Evolutionary conservation across 306 rosid species (phyloP), one percentile per base, ranked within the genome.

Genomic region (Gillenia trifoliata): DNA sequence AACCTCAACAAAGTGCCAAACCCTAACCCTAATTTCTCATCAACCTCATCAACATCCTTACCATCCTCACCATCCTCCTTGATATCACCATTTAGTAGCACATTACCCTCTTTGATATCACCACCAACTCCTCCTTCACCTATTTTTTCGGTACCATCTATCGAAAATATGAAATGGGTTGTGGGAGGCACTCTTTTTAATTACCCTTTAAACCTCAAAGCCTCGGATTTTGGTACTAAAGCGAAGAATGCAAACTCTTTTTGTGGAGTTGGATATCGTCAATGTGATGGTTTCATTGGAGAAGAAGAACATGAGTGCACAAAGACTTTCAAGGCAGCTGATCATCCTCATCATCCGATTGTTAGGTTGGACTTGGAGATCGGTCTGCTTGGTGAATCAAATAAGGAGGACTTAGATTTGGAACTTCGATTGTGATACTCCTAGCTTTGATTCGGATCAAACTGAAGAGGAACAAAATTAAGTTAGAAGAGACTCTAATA

Each of bases 361-460:
- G 70, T 80, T 17, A 89, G 88, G 82, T 79, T 92, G 87, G 98
- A 87, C 61, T 82, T 88, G 86, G 90, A 85, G 85, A 87, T 87
- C 56, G 89, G 90, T 73, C 66, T 85, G 64, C 72, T 81, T 31
- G 74, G 83, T 31, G 83, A 74, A 22, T 82, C 85, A 41, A 79
- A 61, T 29, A 7, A 81, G 75, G 81, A 83, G 56, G 90, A 88
- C 74, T 82, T 94, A 47, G 98, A 93, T 87, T 92, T 93, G 85
- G 97, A 94, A 79, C 97, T 94, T 83, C 96, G 98, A 61, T 83
- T 94, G 83, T 96, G 98, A 34, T 84, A 62, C 77, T 76, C 76
- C 30, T 76, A 64, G 68, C 45, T 43, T 43, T 43, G 50, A 43
- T 43, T 43, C 16, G 56, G 56, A 50, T 4, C 50, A 43, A 12